These are phyloP conservation scores for Hemisphaericaspora subhashii DNA, from an alignment of 1,139 yeast genomes.

Conservation along the genomic window DNA sequence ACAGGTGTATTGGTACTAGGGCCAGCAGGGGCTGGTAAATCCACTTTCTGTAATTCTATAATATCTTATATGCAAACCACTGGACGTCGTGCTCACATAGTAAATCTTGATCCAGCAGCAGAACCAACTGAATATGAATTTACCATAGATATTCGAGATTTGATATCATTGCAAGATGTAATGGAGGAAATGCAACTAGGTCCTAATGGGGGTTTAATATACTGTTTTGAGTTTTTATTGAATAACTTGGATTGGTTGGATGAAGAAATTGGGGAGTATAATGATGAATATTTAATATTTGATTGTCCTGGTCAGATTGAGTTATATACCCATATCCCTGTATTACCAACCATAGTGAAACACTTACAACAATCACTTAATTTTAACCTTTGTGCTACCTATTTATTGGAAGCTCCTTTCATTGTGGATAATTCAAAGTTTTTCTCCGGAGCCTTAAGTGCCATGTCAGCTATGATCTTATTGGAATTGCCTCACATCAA, in stretches of 20 bases:
- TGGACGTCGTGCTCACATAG: conserved; percentile 92
- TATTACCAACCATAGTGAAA: conserved; percentile 80
- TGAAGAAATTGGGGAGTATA: conserved; percentile 89
- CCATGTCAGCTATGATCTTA: conserved; percentile 97
- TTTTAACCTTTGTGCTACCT: conserved; percentile 89
- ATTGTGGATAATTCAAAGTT: conserved; percentile 87
- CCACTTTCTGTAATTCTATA: conserved; percentile 87
- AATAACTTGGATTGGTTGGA: conserved; percentile 95
- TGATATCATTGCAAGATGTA: conserved; percentile 91
- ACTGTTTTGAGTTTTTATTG: conserved; percentile 87
- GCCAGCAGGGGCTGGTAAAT: conserved; percentile 96
- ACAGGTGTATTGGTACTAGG: conserved; percentile 95
- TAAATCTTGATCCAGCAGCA: conserved; percentile 96
- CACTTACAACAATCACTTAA: conserved; percentile 78
- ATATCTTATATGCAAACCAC: conserved; percentile 85
- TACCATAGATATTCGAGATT: conserved; percentile 87
- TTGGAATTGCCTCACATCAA: conserved; percentile 94
- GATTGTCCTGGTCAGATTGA: conserved; percentile 99
- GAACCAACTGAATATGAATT: conserved; percentile 90
- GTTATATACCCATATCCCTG: conserved; percentile 91
- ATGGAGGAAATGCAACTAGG: conserved; percentile 95
- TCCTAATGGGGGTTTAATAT: conserved; percentile 92
- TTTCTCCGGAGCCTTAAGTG: conserved; percentile 92
- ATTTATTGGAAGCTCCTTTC: conserved; percentile 90
- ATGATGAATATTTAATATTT: conserved; percentile 89